Conservation (phyloP, 805 yeast genomes). For the Hanseniaspora meyeri region DNA sequence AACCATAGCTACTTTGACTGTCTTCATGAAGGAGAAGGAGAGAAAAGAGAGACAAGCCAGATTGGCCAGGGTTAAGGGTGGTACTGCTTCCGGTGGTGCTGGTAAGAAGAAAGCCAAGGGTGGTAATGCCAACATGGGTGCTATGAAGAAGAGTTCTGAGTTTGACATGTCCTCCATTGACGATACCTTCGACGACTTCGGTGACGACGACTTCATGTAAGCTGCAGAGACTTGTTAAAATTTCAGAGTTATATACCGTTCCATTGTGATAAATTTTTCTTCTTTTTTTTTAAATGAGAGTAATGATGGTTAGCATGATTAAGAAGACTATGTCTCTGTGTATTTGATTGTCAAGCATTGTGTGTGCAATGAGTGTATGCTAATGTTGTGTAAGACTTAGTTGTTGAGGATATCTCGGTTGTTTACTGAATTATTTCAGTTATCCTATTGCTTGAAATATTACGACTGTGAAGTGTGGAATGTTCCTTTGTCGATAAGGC, state of each 20-base stretch:
- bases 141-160: conserved; percentile 51
- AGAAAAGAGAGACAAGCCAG: conserved; percentile 83
- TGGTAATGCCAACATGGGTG: conserved; percentile 52
- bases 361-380: neutral
- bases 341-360: neutral
- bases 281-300: neutral
- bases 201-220: conserved; percentile 76
- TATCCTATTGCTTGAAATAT: too few species aligned
- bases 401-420: too few species aligned
- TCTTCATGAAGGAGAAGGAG: conserved; percentile 71
- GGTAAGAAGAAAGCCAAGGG: conserved; percentile 91
- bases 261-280: neutral
- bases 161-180: conserved; percentile 42
- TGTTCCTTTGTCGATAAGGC: neutral
- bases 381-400: neutral
- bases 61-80: conserved; percentile 60
- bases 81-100: conserved; percentile 82
- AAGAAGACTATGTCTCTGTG: neutral
- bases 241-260: neutral
- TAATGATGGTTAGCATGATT: neutral
- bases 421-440: too few species aligned
- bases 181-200: conserved; percentile 44
- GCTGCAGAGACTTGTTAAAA: neutral
- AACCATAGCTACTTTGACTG: conserved; percentile 72
- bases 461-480: neutral